phyloP scores from a whole-genome alignment of 441 rosid species.

The Euphorbia corollata region DNA sequence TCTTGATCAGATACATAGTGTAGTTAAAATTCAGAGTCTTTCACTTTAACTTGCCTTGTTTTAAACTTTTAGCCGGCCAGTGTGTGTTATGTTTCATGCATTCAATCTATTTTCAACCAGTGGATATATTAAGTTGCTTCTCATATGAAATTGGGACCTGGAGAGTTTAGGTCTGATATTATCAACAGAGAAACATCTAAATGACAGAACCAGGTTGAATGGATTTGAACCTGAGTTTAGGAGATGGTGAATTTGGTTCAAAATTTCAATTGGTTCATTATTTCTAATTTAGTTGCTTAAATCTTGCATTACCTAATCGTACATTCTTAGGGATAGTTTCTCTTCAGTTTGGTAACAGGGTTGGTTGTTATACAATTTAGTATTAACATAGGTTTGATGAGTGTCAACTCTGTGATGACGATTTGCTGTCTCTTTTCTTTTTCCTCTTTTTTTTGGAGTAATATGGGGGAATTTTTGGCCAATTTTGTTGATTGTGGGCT shows the following conservation, averaged over 20 bases:
- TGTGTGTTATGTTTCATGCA: no score
- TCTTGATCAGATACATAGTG: background rate
- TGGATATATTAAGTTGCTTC: background rate
- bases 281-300: background rate
- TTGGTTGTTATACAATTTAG: background rate
- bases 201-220: background rate
- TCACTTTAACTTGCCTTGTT: background rate
- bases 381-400: no score
- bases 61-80: no score
- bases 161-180: background rate
- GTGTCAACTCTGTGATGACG: background rate
- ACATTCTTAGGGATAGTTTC: background rate
- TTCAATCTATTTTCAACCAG: background rate
- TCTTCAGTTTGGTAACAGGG: background rate
- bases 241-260: background rate
- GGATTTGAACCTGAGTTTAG: background rate
- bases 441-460: no score
- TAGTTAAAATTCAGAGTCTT: background rate
- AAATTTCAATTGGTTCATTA: background rate
- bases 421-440: no score
- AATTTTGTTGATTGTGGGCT: no score
- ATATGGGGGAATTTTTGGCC: no score
- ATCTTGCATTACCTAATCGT: no score
- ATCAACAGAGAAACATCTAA: background rate
- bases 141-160: background rate